phyloP scores from a whole-genome alignment of 225 moss, liverwort and hornwort species.

The Asterella californica region DNA sequence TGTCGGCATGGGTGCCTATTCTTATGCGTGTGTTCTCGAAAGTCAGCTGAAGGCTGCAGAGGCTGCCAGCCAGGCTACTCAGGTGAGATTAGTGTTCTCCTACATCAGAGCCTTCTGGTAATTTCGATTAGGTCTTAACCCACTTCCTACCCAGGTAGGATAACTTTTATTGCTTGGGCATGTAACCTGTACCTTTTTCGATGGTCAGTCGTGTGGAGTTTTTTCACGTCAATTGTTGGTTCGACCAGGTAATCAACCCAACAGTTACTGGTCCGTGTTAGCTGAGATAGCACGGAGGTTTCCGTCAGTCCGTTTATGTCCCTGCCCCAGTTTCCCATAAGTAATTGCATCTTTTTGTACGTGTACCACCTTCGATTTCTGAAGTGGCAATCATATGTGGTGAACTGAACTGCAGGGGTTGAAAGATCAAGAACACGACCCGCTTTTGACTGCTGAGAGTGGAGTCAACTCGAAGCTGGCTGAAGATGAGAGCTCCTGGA shows the following conservation, averaged over 20 bases:
- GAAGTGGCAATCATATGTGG: background rate
- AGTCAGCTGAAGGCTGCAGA: constrained; percentile 45
- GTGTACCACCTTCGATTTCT: background rate
- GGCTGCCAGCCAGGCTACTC: constrained; percentile 23
- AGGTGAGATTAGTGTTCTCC: constrained; percentile 21
- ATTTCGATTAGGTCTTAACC: background rate
- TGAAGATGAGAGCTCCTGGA: constrained; percentile 41
- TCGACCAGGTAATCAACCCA: too few relatives aligned
- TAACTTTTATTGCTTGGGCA: too few relatives aligned
- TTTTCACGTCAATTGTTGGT: too few relatives aligned
- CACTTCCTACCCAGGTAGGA: too few relatives aligned
- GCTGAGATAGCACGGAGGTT: too few relatives aligned
- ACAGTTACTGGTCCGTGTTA: too few relatives aligned
- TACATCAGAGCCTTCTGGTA: background rate
- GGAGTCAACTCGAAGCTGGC: constrained; percentile 34
- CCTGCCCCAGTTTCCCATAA: background rate
- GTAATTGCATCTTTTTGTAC: background rate
- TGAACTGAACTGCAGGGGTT: constrained; percentile 25
- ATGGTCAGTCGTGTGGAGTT: too few relatives aligned
- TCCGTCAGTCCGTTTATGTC: background rate
- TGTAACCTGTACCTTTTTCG: too few relatives aligned
- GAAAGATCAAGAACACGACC: constrained; percentile 44
- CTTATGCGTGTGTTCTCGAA: constrained; percentile 43
- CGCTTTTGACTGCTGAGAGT: constrained; percentile 42
- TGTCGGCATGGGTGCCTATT: constrained; percentile 54